Percentiles rank a stretch among this genome's conserved stretches.
Evolutionary conservation across 2,329 filamentous ascomycete species (phyloP).

Genomic region (Ophiosphaerella narmari): DNA sequence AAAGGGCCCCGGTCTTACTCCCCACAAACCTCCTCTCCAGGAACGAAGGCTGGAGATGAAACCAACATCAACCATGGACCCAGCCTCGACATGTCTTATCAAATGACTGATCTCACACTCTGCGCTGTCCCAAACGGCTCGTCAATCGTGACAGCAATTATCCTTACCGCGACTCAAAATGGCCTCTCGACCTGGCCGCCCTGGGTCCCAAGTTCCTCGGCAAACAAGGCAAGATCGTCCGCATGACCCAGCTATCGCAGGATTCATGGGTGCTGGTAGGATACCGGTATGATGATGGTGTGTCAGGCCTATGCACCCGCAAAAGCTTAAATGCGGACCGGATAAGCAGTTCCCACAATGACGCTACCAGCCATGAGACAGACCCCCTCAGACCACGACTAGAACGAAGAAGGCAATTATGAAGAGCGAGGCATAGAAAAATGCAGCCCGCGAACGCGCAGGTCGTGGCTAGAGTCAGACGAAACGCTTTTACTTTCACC

Average conservation of each 20-base stretch:
- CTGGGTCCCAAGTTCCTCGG: slow-evolving; percentile 8
- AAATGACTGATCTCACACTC: slow-evolving; percentile 10
- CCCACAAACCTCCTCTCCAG: slow-evolving; percentile 1
- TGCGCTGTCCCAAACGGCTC: slow-evolving; percentile 9
- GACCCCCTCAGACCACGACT: too few species aligned
- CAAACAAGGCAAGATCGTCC: slow-evolving; percentile 5
- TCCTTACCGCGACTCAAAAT: slow-evolving; percentile 10
- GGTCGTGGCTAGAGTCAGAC: too few species aligned
- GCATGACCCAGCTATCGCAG: not conserved
- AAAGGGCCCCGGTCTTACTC: not conserved
- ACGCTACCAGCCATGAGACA: too few species aligned
- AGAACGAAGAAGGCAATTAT: too few species aligned
- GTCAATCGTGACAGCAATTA: slow-evolving; percentile 12
- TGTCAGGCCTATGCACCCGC: too few species aligned
- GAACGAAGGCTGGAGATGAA: not conserved
- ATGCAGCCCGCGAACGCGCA: too few species aligned
- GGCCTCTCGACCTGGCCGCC: slow-evolving; percentile 4
- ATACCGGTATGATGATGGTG: slow-evolving; percentile 8
- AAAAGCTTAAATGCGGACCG: too few species aligned
- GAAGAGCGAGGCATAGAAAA: too few species aligned
- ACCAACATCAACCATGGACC: slow-evolving; percentile 2
- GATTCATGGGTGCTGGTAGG: slow-evolving; percentile 17
- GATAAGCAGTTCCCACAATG: too few species aligned
- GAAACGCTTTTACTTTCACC: too few species aligned
- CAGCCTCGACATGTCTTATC: slow-evolving; percentile 4